phyloP scores from a whole-genome alignment of 2,329 filamentous ascomycete genomes.

The Bretziella fagacearum region DNA sequence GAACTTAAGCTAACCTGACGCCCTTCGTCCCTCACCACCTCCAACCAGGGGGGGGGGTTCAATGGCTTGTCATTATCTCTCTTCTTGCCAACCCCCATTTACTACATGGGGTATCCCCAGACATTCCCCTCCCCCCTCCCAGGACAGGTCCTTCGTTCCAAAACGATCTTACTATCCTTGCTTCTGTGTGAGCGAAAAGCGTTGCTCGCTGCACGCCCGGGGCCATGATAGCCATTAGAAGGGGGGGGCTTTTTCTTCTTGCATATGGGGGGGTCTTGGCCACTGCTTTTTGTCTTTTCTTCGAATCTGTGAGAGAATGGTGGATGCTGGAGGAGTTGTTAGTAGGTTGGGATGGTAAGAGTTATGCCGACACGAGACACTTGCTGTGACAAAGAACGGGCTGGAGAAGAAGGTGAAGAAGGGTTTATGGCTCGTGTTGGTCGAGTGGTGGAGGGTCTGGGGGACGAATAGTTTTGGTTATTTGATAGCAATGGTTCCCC shows the following conservation, averaged over 20 bases:
- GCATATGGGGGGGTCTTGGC: neutral
- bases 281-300: neutral
- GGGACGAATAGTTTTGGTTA: neutral
- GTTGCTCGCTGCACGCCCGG: neutral
- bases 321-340: neutral
- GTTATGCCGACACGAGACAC: neutral
- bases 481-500: neutral
- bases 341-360: neutral
- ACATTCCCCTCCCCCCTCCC: neutral
- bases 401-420: neutral
- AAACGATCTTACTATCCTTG: neutral
- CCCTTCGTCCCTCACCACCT: neutral
- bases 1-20: too few species aligned
- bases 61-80: neutral
- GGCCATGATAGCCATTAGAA: neutral
- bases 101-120: too few species aligned
- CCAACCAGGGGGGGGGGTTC: neutral
- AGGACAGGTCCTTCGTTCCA: neutral
- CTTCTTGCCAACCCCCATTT: too few species aligned
- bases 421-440: too few species aligned
- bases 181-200: neutral
- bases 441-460: neutral
- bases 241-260: neutral
- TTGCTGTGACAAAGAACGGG: neutral
- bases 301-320: neutral